Base-by-base conservation (phyloP, 2,329 filamentous ascomycete species). In the Fusarium sp. region DNA sequence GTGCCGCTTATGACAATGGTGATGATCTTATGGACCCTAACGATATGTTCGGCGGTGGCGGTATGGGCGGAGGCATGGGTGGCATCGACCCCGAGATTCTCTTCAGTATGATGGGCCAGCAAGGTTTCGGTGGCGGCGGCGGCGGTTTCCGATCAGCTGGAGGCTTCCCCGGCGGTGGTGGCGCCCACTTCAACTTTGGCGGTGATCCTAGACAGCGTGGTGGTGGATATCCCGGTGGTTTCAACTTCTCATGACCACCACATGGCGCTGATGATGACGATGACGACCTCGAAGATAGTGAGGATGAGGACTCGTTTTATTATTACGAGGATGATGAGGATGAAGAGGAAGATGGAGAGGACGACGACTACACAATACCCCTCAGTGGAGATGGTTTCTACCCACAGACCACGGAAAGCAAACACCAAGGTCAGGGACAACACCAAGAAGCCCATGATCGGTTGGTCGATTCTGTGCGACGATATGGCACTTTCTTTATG, bases 1-100 rank as follows among this genome's bases (percentile, higher is more conserved):
- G 93, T 73, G 92, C 92, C 71, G 87, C 92, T 56, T 99, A 97
- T 78, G 95, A 99, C 78, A 96, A 91, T 72, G 96, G 96, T 40
- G 93, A 96, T 63, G 95, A 99, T 79, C 88, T 98, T 30, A 87
- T 96, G 62, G 95, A 98, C 78, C 92, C 93, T 6, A 87, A 90
- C 54, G 94, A 98, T 76, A 94, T 95, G 88, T 96, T 95, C 74
- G 86, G 89, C 57, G 88, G 89, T 49, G 85, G 87, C 77, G 87
- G 86, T 74, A 93, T 94, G 83, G 80, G 80, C 34, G 88, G 88
- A 45, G 90, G 89, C 44, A 89, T 90, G 83, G 86, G 87, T 76
- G 87, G 86, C 75, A 93, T 94, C 78, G 90, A 93, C 77, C 91
- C 91, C 22, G 91, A 93, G 79, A 90, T 94, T 71, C 83, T 94